Evolutionary conservation across 2,329 filamentous ascomycete species (phyloP), one percentile per base, ranked within the genome.

Genomic region (Ambrosiella beaveri): DNA sequence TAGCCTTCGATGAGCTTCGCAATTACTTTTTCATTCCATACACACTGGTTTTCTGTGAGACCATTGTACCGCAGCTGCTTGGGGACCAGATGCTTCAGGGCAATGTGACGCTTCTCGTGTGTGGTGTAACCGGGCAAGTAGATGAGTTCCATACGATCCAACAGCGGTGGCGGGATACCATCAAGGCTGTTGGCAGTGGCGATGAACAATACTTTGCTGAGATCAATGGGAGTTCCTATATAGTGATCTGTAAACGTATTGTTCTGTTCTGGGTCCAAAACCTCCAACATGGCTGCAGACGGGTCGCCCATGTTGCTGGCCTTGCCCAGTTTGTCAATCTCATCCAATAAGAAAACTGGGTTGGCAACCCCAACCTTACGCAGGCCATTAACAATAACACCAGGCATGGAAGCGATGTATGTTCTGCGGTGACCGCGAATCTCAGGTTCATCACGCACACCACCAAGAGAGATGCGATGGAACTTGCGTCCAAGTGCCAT

Each of bases 361-460:
- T 98, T 98, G 2, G 88, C 82, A 17, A 97, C 91, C 52, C 90
- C 91, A 38, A 94, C 91, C 73, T 97, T 98, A 72, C 93, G 90
- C 58, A 98, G 69, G 0, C 91, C 93, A 68, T 89, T 90, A 37
- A 97, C 90, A 60, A 98, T 86, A 58, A 97, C 75, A 57, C 93
- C 93, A 8, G 93, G 93, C 91, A 98, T 96, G n/a, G 93, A 93
- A 19, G 93, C 93, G 60, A 98, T 93, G 67, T 98, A 98, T 0
- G 93, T 98, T 64, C 93, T 79, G 58, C 93, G 80, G 70, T 98
- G 93, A 8, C 93, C 93, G 61, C 93, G 81, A 61, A 98, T 97
- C 71, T 98, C 93, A 13, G 93, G 93, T 69, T 98, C 93, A 65
- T 98, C 93, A 57, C 93, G 79, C 2, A 98, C 91, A 64, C 93